Conservation (phyloP, 2,329 filamentous ascomycete genomes). For the Colletotrichum agaves region DNA sequence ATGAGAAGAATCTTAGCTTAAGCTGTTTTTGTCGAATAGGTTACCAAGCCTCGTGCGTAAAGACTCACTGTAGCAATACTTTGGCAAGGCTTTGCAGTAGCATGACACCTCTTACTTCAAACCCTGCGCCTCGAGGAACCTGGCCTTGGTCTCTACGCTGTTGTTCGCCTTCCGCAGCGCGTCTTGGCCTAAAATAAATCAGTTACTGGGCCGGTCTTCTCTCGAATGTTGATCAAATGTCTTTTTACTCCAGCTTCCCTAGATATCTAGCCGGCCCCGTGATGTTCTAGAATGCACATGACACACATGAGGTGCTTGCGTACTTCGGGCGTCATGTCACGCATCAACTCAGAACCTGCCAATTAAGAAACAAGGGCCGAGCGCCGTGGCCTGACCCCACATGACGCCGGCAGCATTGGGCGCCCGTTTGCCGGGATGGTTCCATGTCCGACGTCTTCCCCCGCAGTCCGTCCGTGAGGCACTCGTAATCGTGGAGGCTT, state of each 20-base stretch:
- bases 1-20: background rate
- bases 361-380: slow-evolving; percentile 22
- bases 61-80: too few species aligned
- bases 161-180: too few species aligned
- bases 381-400: slow-evolving; percentile 18
- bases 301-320: slow-evolving; percentile 2
- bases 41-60: background rate
- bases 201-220: too few species aligned
- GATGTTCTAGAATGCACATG: background rate
- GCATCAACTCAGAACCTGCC: background rate
- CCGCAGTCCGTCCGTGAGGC: slow-evolving; percentile 19
- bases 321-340: background rate
- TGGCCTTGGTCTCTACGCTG: too few species aligned
- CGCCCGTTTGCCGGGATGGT: slow-evolving; percentile 16
- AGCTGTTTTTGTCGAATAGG: background rate
- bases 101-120: too few species aligned
- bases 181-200: too few species aligned
- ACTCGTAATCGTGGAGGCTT: slow-evolving; percentile 11
- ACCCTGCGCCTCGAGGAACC: too few species aligned
- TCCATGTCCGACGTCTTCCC: slow-evolving; percentile 21
- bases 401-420: slow-evolving; percentile 22
- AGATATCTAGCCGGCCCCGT: background rate
- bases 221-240: too few species aligned
- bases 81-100: too few species aligned
- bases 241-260: background rate